phyloP scores from a whole-genome alignment of 1,284 basidiomycete species.

The Ustilago sp. region DNA sequence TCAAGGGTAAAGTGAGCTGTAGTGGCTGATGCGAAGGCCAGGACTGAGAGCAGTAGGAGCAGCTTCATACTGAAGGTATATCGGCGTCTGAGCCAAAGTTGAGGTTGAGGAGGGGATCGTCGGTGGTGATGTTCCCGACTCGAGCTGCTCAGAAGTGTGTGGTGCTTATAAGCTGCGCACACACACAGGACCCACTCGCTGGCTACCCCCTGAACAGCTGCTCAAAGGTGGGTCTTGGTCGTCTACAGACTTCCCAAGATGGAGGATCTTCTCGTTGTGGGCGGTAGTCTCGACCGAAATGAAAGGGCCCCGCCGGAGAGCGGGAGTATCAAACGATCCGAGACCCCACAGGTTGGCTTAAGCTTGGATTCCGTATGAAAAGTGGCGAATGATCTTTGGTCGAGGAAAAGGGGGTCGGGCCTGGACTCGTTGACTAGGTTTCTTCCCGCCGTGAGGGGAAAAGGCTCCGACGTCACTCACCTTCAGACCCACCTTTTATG shows the following conservation, averaged over 20 bases:
- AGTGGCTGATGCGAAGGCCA: constrained; percentile 20
- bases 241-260: not conserved
- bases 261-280: not conserved
- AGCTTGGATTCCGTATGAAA: not conserved
- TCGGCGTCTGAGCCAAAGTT: not conserved
- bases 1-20: constrained; percentile 43
- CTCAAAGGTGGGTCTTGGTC: not conserved
- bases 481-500: no score
- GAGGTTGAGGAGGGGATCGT: not conserved
- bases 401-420: not conserved
- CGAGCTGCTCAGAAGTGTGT: not conserved
- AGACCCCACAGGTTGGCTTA: not conserved
- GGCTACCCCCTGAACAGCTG: not conserved
- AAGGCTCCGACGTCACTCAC: no score
- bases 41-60: not conserved
- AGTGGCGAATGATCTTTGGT: not conserved
- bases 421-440: no score
- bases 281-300: not conserved
- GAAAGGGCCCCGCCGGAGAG: not conserved
- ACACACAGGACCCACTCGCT: not conserved
- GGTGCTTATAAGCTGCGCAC: not conserved
- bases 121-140: not conserved
- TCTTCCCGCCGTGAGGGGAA: no score
- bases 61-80: constrained; percentile 15
- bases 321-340: not conserved